Percentiles rank a stretch among this genome's conserved stretches.
Evolutionary conservation across 805 yeast genomes (phyloP).

Genomic region (Kluyveromyces starmeri): DNA sequence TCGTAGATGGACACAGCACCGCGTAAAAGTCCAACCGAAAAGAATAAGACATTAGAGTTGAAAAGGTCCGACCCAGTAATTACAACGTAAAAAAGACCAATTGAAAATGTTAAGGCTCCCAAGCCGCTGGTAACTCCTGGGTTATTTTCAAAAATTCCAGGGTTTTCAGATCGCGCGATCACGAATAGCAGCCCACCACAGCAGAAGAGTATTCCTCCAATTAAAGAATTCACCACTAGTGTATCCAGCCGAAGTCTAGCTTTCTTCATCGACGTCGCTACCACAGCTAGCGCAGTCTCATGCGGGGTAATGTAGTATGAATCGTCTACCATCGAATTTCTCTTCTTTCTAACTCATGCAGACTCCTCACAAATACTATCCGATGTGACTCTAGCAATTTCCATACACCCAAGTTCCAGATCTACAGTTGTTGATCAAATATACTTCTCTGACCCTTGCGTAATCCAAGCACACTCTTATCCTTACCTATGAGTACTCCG

Average conservation of each 20-base stretch:
- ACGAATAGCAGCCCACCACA: conserved; percentile 67
- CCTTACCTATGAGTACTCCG: too few species aligned
- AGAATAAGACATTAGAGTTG: conserved; percentile 66
- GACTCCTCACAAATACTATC: too few species aligned
- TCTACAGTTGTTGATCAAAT: too few species aligned
- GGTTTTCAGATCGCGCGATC: conserved; percentile 44
- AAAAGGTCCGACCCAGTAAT: conserved; percentile 67
- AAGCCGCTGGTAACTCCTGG: conserved; percentile 47
- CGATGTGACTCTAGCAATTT: too few species aligned
- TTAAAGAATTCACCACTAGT: conserved; percentile 50
- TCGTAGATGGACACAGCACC: conserved; percentile 64
- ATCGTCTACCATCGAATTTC: conserved; percentile 40
- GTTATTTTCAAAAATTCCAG: conserved; percentile 32
- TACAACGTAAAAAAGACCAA: conserved; percentile 69
- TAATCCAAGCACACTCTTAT: too few species aligned
- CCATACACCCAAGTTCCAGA: too few species aligned
- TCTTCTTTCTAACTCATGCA: too few species aligned
- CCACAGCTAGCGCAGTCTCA: conserved; percentile 77
- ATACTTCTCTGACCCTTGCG: too few species aligned
- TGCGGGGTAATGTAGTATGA: conserved; percentile 60
- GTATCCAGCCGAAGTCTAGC: conserved; percentile 56
- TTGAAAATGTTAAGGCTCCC: conserved; percentile 57
- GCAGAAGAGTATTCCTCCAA: conserved; percentile 63
- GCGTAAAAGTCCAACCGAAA: conserved; percentile 57
- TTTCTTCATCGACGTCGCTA: conserved; percentile 80